Evolutionary conservation across 495 filamentous ascomycete species (phyloP).

Genomic region (Aspergillus cavernicola): DNA sequence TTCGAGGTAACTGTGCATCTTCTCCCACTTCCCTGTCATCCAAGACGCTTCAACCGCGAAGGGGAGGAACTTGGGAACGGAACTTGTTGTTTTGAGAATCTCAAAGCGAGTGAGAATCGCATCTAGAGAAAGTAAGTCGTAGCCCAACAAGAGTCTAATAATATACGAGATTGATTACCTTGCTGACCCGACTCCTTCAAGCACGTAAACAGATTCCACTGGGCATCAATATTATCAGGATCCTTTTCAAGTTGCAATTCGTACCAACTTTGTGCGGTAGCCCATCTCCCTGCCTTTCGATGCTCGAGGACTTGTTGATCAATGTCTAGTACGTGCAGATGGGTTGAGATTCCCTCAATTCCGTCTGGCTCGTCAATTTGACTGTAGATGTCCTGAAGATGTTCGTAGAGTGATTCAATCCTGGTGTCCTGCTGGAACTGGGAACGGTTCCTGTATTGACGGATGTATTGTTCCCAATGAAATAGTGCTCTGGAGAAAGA

Average conservation of each 20-base stretch:
- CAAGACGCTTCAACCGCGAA: constrained; percentile 88
- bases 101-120: constrained; percentile 82
- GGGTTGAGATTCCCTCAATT: constrained; percentile 86
- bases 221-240: constrained; percentile 70
- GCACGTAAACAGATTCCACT: constrained; percentile 81
- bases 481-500: constrained; percentile 90
- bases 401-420: constrained; percentile 61
- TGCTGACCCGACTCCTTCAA: constrained; percentile 90
- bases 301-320: constrained; percentile 92
- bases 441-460: constrained; percentile 46
- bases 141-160: background rate
- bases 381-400: constrained; percentile 88
- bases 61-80: constrained; percentile 59
- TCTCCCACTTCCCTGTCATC: constrained; percentile 79
- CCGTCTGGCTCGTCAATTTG: constrained; percentile 98
- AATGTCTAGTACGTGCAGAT: constrained; percentile 74
- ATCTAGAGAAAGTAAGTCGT: constrained; percentile 47
- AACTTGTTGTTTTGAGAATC: constrained; percentile 55
- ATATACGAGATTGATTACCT: constrained; percentile 46
- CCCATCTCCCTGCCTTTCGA: constrained; percentile 91
- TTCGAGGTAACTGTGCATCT: constrained; percentile 64
- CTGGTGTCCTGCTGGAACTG: constrained; percentile 35
- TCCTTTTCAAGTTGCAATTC: constrained; percentile 77
- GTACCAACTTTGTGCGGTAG: constrained; percentile 97
- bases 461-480: constrained; percentile 89